Percentiles rank a stretch among this genome's conserved stretches.
Evolutionary conservation across 257 asterid genomes (phyloP).

Genomic region (Lycium barbarum): DNA sequence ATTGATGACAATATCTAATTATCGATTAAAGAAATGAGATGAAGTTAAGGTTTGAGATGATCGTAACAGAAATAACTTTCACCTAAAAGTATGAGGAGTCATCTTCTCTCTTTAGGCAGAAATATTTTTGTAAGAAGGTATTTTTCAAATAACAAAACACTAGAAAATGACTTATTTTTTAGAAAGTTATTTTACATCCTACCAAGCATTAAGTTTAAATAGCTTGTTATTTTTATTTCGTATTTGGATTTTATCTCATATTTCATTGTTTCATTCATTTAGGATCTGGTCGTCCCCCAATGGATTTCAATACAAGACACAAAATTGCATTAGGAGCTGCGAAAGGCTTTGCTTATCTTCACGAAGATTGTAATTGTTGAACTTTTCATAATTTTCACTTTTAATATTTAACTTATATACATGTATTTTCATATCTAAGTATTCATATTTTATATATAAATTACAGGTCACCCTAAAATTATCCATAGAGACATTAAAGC

Average conservation of each 20-base stretch:
- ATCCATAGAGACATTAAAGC: constrained; percentile 91
- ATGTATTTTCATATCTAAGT: neutral
- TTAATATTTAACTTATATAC: neutral
- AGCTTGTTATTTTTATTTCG: neutral
- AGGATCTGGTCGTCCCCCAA: constrained; percentile 67
- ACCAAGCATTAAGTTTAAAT: neutral
- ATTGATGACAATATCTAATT: neutral
- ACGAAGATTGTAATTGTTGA: constrained; percentile 72
- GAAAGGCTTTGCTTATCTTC: constrained; percentile 90
- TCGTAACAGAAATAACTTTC: neutral
- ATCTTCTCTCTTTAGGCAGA: neutral
- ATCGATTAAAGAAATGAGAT: neutral
- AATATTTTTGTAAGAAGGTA: neutral
- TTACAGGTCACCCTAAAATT: constrained; percentile 89
- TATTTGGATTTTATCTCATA: neutral
- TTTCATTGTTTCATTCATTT: neutral
- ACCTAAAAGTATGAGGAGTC: neutral
- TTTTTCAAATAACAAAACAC: neutral
- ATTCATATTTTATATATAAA: too few species aligned
- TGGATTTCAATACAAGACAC: constrained; percentile 79
- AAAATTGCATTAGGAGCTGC: constrained; percentile 86
- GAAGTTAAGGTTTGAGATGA: neutral
- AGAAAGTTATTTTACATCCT: neutral
- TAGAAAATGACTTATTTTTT: neutral
- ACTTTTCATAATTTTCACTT: neutral